Percentiles rank a stretch among this genome's conserved stretches.
Evolutionary conservation across 139 green algal species (phyloP).

Genomic region (Haematococcus sp.): DNA sequence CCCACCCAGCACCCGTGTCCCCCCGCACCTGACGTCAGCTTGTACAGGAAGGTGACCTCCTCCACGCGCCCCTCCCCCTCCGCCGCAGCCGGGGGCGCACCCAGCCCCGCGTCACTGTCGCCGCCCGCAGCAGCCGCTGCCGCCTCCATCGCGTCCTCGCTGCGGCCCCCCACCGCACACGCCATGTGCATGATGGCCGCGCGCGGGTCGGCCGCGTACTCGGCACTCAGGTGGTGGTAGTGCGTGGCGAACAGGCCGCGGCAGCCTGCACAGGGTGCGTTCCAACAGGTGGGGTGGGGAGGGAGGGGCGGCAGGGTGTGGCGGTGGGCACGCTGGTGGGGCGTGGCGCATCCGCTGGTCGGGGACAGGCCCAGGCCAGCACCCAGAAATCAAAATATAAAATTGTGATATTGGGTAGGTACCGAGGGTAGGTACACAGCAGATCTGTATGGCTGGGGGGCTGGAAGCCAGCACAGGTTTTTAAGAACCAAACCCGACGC

Average conservation of each 20-base stretch:
- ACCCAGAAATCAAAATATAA: too few species aligned
- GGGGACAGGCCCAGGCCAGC: too few species aligned
- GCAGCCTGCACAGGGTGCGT: constrained; percentile 36
- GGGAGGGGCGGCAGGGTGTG: neutral
- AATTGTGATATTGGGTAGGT: too few species aligned
- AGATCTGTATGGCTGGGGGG: too few species aligned
- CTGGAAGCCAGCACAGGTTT: too few species aligned
- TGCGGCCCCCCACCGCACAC: constrained; percentile 56
- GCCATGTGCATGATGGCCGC: constrained; percentile 88
- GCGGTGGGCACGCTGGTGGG: too few species aligned
- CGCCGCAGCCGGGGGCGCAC: neutral
- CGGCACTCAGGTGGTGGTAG: constrained; percentile 88
- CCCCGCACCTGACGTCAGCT: constrained; percentile 43
- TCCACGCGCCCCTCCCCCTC: constrained; percentile 9
- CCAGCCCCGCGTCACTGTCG: constrained; percentile 34
- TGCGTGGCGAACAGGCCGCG: constrained; percentile 96
- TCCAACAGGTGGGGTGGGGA: neutral
- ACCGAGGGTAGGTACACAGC: too few species aligned
- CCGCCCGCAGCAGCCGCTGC: constrained; percentile 41
- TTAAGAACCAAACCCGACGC: too few species aligned
- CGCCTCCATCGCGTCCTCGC: neutral
- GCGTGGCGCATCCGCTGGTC: too few species aligned
- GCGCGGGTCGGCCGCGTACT: constrained; percentile 50
- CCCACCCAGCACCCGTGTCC: too few species aligned
- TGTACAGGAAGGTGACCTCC: constrained; percentile 95